These are phyloP conservation scores for Nicotiana tomentosiformis DNA, from an alignment of 257 asterid genomes.

Conservation along the genomic window DNA sequence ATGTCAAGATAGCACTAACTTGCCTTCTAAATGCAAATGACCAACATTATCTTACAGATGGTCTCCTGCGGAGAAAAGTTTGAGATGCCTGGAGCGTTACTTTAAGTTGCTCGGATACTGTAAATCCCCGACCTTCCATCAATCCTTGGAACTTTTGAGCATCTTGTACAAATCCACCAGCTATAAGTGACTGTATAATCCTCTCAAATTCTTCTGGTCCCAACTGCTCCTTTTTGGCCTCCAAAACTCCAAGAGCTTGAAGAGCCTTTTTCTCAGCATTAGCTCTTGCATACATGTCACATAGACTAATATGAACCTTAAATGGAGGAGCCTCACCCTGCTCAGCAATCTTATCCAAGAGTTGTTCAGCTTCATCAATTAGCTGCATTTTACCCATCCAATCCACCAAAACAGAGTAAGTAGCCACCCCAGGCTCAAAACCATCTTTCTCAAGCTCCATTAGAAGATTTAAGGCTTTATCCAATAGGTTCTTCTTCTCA, in stretches of 20 bases:
- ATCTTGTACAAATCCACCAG: constrained; percentile 58
- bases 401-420: constrained; percentile 63
- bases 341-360: constrained; percentile 59
- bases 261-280: constrained; percentile 68
- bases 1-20: not conserved
- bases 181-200: constrained; percentile 44
- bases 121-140: constrained; percentile 58
- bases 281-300: constrained; percentile 64
- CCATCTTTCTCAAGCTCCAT: constrained; percentile 67
- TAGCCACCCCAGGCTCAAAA: constrained; percentile 64
- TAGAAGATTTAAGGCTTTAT: constrained; percentile 55
- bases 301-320: constrained; percentile 61
- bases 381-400: constrained; percentile 68
- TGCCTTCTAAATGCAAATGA: constrained; percentile 6
- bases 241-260: constrained; percentile 75
- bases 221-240: constrained; percentile 61
- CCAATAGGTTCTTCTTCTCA: constrained; percentile 46
- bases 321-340: constrained; percentile 75
- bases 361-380: constrained; percentile 77
- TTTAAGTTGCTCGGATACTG: constrained; percentile 9
- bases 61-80: constrained; percentile 10
- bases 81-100: constrained; percentile 6
- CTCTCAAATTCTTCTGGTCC: constrained; percentile 49
- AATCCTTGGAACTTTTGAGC: constrained; percentile 43
- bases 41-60: constrained; percentile 9